These are phyloP conservation scores for Pholiota adiposa DNA, from an alignment of 1,284 basidiomycete genomes.

Conservation along the genomic window DNA sequence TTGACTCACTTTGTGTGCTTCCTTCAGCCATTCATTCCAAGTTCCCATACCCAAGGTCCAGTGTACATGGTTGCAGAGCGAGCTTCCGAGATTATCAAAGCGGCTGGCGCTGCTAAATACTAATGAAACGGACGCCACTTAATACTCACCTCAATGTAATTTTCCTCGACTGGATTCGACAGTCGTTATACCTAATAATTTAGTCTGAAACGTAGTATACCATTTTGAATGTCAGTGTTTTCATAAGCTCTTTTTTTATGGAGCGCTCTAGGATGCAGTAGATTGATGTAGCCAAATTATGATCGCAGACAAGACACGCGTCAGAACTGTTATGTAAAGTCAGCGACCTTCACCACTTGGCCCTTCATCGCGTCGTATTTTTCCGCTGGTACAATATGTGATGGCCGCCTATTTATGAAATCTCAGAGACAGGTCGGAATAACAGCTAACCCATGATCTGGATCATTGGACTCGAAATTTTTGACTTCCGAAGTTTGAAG, in stretches of 20 bases:
- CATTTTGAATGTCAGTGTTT: background rate
- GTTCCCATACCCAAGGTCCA: constrained; percentile 37
- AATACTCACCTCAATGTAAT: background rate
- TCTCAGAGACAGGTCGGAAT: too few relatives aligned
- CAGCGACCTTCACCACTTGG: too few relatives aligned
- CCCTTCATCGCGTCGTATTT: background rate
- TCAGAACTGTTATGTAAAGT: too few relatives aligned
- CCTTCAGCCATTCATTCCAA: constrained; percentile 31
- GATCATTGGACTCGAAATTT: too few relatives aligned
- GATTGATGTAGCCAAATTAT: too few relatives aligned
- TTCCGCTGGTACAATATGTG: background rate
- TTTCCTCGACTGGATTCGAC: background rate
- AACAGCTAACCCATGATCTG: too few relatives aligned
- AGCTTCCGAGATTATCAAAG: constrained; percentile 36
- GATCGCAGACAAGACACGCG: too few relatives aligned
- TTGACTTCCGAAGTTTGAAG: too few relatives aligned
- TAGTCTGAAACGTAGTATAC: background rate
- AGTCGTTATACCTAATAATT: too few relatives aligned
- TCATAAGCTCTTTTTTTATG: too few relatives aligned
- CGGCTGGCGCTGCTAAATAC: background rate
- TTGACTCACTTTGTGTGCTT: background rate
- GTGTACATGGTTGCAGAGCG: constrained; percentile 40
- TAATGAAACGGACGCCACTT: background rate
- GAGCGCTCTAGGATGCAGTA: too few relatives aligned
- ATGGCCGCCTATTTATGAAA: too few relatives aligned